Conservation (phyloP, 306 rosid genomes). For the Vachellia collinsii region DNA sequence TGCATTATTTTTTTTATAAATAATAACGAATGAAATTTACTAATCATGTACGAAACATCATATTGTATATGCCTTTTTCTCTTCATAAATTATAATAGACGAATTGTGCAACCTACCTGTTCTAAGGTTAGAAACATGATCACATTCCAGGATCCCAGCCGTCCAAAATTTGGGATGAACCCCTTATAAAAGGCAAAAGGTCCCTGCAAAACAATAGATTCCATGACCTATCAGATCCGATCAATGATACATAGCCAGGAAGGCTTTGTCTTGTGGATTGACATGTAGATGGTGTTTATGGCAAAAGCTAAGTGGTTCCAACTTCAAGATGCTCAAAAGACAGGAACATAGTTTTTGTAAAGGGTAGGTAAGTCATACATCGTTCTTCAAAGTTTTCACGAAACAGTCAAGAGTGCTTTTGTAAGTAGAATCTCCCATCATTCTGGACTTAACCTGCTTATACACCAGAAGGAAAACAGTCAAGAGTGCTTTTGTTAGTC, state of each 20-base stretch:
- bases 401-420: constrained; percentile 93
- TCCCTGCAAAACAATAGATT: constrained; percentile 66
- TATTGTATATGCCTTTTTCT: not conserved
- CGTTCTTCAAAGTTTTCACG: constrained; percentile 81
- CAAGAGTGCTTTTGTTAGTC: no score
- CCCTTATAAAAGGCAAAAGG: constrained; percentile 93
- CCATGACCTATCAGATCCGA: constrained; percentile 12
- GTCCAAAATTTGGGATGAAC: constrained; percentile 88
- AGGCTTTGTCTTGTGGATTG: constrained; percentile 16
- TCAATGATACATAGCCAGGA: not conserved
- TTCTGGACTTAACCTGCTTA: constrained; percentile 92
- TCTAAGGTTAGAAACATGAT: constrained; percentile 95
- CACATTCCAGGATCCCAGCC: constrained; percentile 98
- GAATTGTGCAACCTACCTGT: constrained; percentile 58
- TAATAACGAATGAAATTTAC: not conserved
- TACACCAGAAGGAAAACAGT: no score
- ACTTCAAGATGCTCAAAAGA: not conserved
- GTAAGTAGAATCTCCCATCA: constrained; percentile 96
- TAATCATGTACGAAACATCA: not conserved
- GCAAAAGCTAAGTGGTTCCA: constrained; percentile 16
- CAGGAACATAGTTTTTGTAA: constrained; percentile 10
- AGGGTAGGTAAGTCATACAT: constrained; percentile 54
- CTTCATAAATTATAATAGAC: not conserved
- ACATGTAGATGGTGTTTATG: not conserved
- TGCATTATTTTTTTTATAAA: not conserved